Evolutionary conservation across 192 early-diverging fungal species (phyloP), one percentile per base, ranked within the genome.

Genomic region (Backusella tarrabulga): DNA sequence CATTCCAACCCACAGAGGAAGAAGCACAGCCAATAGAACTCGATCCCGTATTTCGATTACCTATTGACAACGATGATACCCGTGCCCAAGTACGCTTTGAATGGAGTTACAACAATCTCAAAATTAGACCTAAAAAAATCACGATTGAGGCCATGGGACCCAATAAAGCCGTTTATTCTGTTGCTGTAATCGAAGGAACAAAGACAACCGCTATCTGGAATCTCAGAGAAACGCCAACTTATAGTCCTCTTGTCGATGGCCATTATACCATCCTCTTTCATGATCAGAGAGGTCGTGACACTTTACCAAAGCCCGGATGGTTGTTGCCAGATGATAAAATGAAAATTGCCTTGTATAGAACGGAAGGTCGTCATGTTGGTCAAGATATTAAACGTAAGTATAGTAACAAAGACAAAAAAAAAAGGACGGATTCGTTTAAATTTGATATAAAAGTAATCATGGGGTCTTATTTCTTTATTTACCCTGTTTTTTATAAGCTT

Each of bases 361-460:
- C 67, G 6, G 67, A 68, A 36, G 67, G 67, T 3, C 34, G 35
- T 35, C 67, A 68, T 68, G 29, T 68, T 68, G 67, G 67, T 68
- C 34, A 35, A 34, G 67, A 35, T 35, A 68, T 36, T 68, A 68
- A 68, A 36, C 67, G 67, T 68, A 68, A 68, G 21, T 50, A 63
- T 29, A 63, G 54, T 26, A 54, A 6, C 6, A 54, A n/a, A 21
- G 52, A 56, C n/a, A 6, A 23, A 56, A 56, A 54, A 67, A 26
- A 67, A 5, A 29, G 12, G 15, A 35, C 34, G 19, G 21, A 36
- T 32, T 68, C 67, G 34, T 68, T 68, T 68, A 68, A 68, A 68
- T 60, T 60, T 12, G 56, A 60, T 26, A 60, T 21, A 23, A 60
- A 60, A 60, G 23, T 26, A 9, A 12, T 60, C 56, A 60, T 60